Conservation (phyloP, 148 eudicot species). For the Chenopodium quinoa region DNA sequence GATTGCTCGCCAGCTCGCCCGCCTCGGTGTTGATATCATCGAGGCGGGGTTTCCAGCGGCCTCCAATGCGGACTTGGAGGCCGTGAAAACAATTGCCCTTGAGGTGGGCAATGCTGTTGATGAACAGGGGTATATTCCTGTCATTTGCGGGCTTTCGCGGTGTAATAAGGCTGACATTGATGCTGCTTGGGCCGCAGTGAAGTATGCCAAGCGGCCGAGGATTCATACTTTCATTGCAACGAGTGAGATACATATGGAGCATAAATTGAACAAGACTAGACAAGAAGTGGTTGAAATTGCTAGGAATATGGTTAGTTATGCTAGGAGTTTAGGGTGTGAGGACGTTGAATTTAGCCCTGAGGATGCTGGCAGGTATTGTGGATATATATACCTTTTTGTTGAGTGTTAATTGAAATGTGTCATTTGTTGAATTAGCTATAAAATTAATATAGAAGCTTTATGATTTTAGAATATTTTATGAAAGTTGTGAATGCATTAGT, state of each 20-base stretch:
- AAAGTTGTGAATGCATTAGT: too few species aligned
- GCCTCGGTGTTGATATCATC: constrained; percentile 79
- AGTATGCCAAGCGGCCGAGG: constrained; percentile 69
- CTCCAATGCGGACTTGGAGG: constrained; percentile 74
- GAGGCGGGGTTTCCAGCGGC: constrained; percentile 96
- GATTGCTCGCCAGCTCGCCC: constrained; percentile 69
- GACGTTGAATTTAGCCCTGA: constrained; percentile 97
- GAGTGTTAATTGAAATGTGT: neutral
- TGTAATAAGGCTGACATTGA: constrained; percentile 84
- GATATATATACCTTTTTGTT: neutral
- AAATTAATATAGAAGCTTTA: too few species aligned
- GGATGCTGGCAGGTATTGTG: constrained; percentile 46
- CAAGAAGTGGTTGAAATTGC: constrained; percentile 87
- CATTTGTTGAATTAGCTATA: too few species aligned
- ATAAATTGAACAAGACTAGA: constrained; percentile 71
- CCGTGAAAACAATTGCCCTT: constrained; percentile 63
- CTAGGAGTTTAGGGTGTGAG: constrained; percentile 84
- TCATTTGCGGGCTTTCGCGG: constrained; percentile 86
- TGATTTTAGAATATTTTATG: too few species aligned
- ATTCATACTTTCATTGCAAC: constrained; percentile 91
- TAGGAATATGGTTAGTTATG: constrained; percentile 74
- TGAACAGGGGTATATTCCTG: constrained; percentile 64
- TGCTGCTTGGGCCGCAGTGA: constrained; percentile 86
- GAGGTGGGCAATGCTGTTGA: constrained; percentile 60
- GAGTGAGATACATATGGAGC: constrained; percentile 89